Percentiles rank a stretch among this genome's conserved stretches.
Evolutionary conservation across 352 stramenopile species (phyloP).

Genomic region (Phytophthora nicotianae): DNA sequence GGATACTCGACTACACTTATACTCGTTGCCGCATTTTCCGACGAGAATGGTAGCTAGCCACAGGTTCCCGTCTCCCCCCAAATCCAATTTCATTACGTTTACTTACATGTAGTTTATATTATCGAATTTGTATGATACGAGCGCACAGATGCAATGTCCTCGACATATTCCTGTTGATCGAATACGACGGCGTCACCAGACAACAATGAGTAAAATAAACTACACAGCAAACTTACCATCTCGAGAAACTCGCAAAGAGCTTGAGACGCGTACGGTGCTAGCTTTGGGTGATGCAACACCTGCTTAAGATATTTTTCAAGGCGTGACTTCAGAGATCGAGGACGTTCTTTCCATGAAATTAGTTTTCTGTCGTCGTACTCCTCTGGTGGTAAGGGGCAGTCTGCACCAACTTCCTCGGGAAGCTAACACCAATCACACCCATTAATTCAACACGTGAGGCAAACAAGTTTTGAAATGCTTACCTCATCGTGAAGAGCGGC

Average conservation of each 20-base stretch:
- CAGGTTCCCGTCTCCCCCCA: background rate
- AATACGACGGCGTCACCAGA: conserved; percentile 5
- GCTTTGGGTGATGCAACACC: conserved; percentile 52
- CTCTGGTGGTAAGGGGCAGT: conserved; percentile 55
- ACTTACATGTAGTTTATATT: conserved; percentile 28
- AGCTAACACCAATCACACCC: conserved; percentile 31
- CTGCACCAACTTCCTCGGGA: conserved; percentile 45
- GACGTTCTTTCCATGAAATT: conserved; percentile 64
- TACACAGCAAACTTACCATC: conserved; percentile 40
- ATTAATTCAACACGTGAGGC: background rate
- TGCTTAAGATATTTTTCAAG: conserved; percentile 67
- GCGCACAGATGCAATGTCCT: conserved; percentile 42
- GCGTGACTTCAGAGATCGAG: conserved; percentile 66
- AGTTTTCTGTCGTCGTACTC: conserved; percentile 46
- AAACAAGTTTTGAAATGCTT: background rate
- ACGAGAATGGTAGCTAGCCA: too few species aligned
- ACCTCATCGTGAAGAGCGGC: conserved; percentile 61
- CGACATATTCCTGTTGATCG: conserved; percentile 59
- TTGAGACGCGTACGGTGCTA: conserved; percentile 60
- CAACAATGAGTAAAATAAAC: background rate
- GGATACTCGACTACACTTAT: too few species aligned
- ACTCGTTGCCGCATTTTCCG: too few species aligned
- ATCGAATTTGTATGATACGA: conserved; percentile 55
- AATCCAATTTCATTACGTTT: conserved; percentile 8
- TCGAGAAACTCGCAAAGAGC: conserved; percentile 79